Percentiles rank a stretch among this genome's conserved stretches.
These are phyloP conservation scores for Starmerella asiatica DNA, from an alignment of 805 yeast species.

Conservation along the genomic window DNA sequence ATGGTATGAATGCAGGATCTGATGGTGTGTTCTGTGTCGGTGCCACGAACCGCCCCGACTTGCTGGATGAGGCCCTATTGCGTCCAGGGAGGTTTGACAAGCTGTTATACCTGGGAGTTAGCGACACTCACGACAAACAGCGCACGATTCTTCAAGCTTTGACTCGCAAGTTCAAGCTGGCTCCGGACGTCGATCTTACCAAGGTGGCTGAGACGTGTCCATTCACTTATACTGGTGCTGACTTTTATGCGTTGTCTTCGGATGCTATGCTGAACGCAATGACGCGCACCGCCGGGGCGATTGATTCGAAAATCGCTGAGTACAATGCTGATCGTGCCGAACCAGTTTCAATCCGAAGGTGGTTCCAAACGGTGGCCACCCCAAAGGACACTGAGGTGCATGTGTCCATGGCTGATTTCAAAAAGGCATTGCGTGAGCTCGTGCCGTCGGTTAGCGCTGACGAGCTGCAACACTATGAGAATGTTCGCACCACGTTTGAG, in stretches of 20 bases:
- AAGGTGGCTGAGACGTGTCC: constrained; percentile 60
- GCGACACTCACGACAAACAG: constrained; percentile 85
- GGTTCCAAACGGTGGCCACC: constrained; percentile 77
- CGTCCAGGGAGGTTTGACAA: constrained; percentile 95
- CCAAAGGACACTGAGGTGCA: constrained; percentile 51
- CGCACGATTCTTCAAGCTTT: constrained; percentile 72
- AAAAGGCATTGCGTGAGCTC: constrained; percentile 57
- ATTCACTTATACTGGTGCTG: constrained; percentile 93
- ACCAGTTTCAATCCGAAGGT: constrained; percentile 58
- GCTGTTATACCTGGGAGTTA: constrained; percentile 82
- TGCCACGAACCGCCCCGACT: constrained; percentile 95
- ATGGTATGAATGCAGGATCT: constrained; percentile 76
- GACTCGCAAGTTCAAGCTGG: constrained; percentile 57
- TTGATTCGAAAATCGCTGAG: constrained; percentile 47
- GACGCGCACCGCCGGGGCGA: constrained; percentile 72
- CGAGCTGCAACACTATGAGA: constrained; percentile 68
- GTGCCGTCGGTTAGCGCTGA: constrained; percentile 79
- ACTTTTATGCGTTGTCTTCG: constrained; percentile 88
- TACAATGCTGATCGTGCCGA: constrained; percentile 35
- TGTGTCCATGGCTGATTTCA: constrained; percentile 62
- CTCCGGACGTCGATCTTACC: constrained; percentile 43
- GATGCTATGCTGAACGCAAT: constrained; percentile 95
- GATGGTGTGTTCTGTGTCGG: constrained; percentile 96
- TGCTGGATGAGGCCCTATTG: constrained; percentile 81
- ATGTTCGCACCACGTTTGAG: constrained; percentile 71